phyloP scores from a whole-genome alignment of 2,329 filamentous ascomycete genomes.

The Mycosphaerella sp. region DNA sequence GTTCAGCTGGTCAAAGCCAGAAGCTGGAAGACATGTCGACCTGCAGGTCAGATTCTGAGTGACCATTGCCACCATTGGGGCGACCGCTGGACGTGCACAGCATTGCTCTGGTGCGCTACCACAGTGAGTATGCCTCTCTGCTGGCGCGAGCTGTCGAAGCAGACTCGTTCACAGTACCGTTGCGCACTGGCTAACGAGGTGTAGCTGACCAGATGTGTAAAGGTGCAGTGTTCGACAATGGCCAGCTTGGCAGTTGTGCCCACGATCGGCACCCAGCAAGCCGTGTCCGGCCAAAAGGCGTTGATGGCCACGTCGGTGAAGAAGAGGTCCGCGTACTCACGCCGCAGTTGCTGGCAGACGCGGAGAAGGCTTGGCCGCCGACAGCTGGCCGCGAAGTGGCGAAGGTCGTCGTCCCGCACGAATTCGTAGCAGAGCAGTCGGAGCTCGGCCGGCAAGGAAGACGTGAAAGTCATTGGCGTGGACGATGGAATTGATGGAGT shows the following conservation, averaged over 20 bases:
- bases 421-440: conserved; percentile 13
- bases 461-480: not conserved
- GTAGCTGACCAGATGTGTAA: conserved; percentile 12
- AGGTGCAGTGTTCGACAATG: conserved; percentile 6
- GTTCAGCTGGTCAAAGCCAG: not conserved
- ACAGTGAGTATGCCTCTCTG: conserved; percentile 12
- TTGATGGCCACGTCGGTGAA: conserved; percentile 14
- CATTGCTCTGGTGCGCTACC: not conserved
- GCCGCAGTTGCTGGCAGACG: conserved; percentile 8
- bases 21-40: not conserved
- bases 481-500: too few relatives aligned
- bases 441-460: conserved; percentile 16
- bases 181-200: conserved; percentile 18
- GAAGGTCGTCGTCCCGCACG: conserved; percentile 10
- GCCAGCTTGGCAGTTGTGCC: conserved; percentile 11
- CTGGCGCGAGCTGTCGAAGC: not conserved
- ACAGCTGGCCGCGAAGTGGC: conserved; percentile 13
- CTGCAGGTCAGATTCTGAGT: not conserved
- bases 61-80: conserved; percentile 13
- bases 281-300: conserved; percentile 13
- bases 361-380: conserved; percentile 9
- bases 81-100: not conserved
- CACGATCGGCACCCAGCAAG: conserved; percentile 8
- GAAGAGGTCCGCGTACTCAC: conserved; percentile 16
- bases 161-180: conserved; percentile 12